Base-by-base conservation (phyloP, 805 yeast species). In the Starmerella bombicola region DNA sequence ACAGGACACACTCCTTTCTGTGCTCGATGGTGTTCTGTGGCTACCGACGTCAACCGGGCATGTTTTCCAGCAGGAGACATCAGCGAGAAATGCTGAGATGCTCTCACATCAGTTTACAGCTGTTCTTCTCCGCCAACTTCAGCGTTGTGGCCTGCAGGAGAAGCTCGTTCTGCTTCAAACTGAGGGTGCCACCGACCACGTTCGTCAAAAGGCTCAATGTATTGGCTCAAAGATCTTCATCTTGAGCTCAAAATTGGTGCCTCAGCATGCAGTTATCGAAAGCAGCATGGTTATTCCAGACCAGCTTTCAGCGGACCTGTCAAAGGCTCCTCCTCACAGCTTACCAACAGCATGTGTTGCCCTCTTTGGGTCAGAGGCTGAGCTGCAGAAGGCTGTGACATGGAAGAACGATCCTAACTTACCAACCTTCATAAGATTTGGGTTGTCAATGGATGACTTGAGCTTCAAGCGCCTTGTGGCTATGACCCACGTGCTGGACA, bases 401-500 rank as follows among this genome's bases (percentile, higher is more conserved):
- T 25, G 32, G 23, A 22, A 21, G 19, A 17, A 32, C 3, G 35
- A 26, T 20, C 49, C 50, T 10, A 32, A 44, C 25, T 12, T 35
- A 13, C 39, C 19, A n/a, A 39, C 46, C 3, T 48, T 30, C 37
- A 45, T 60, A 32, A 55, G 60, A 31, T 54, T 61, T 46, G 66
- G 66, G 5, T 52, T 58, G 8, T 60, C 56, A 41, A 64, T 72
- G 32, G 91, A 80, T 51, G 95, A 83, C 37, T 47, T 64, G 0
- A 78, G 76, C 40, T 72, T 86, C 53, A 76, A 78, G 49, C 67
- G 70, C 40, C 64, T 81, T 61, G 66, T 91, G 5, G 62, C 64
- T 22, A 78, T 77, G 35, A 75, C 94, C 0, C 76, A 69, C 48
- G 85, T 91, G 1, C 59, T 84, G 30, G 69, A 78, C 4, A 76